Percentiles rank a stretch among this genome's conserved stretches.
These are phyloP conservation scores for Aegilops speltoides DNA, from an alignment of 176 grass and related monocot genomes.

Conservation along the genomic window DNA sequence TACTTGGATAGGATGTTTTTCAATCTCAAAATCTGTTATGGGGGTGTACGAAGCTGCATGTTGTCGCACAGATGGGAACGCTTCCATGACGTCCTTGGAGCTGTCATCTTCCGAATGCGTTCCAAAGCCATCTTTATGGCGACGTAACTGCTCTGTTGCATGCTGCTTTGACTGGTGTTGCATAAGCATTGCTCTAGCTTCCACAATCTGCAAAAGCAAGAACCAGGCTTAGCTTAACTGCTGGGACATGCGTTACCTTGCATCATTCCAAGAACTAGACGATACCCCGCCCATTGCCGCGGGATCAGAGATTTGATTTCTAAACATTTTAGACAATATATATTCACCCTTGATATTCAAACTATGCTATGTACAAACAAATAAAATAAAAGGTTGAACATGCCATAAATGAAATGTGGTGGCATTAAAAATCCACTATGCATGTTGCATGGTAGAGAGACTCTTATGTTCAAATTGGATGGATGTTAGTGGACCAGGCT, in stretches of 20 bases:
- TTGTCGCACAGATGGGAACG: constrained; percentile 24
- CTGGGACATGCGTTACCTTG: background rate
- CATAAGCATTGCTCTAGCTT: constrained; percentile 88
- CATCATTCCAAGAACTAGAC: background rate
- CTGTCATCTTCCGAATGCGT: constrained; percentile 22
- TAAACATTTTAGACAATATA: no score
- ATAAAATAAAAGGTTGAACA: no score
- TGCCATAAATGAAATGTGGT: no score
- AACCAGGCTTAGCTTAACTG: constrained; percentile 17
- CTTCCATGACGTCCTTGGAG: constrained; percentile 34
- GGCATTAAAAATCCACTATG: no score
- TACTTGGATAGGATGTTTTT: constrained; percentile 65
- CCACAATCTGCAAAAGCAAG: constrained; percentile 77
- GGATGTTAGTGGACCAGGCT: no score
- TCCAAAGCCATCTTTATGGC: constrained; percentile 35
- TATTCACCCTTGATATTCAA: no score
- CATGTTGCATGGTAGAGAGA: no score
- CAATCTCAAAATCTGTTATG: constrained; percentile 56
- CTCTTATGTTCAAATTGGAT: no score
- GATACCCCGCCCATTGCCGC: no score
- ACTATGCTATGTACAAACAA: no score
- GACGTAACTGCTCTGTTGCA: constrained; percentile 36
- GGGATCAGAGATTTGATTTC: no score
- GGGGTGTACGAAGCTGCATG: constrained; percentile 34
- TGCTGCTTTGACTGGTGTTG: constrained; percentile 64